Evolutionary conservation across 495 filamentous ascomycete species (phyloP), one percentile per base, ranked within the genome.

Genomic region (Hapsidospora chrysogenum): DNA sequence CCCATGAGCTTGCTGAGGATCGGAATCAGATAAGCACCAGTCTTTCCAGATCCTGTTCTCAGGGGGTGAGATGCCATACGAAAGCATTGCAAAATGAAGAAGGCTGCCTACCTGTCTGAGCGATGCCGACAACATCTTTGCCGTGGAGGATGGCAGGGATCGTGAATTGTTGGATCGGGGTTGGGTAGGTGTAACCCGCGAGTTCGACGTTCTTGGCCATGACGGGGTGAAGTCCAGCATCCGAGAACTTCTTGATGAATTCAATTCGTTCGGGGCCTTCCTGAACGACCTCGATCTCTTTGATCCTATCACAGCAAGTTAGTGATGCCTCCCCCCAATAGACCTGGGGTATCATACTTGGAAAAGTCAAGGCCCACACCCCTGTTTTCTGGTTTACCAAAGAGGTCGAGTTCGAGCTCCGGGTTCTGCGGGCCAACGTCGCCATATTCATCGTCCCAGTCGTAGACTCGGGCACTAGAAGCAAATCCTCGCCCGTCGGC

Each of bases 41-140:
- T 97, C 61, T 97, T 97, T 37, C 89, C 89, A 26, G 86, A 94
- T 16, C 89, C 87, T 96, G 37, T 14, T 11, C 19, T 3, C 31
- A 10, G 36, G 9, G 19, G 22, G 17, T 30, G 44, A 23, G 41
- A 20, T 30, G 20, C 35, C 15, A 33, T 17, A 10, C 22, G 16
- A 11, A 5, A n/a, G 30, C 18, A 20, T 1, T 17, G 33, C 17
- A 11, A 32, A 22, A 7, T n/a, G 13, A 4, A 61, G n/a, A n/a
- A n/a, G n/a, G n/a, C n/a, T n/a, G n/a, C 72, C 52, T 57, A 94
- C 87, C 89, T 27, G 89, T 97, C 51, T 95, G 87, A 4, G 89
- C 83, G 45, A 85, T 74, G 2, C 72, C 87, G 38, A 96, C 77
- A 29, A 96, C 50, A 49, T 97, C 89, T 41, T 76, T 63, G 4